phyloP scores from a whole-genome alignment of 2,329 filamentous ascomycete genomes.

The Dothideomycetes sp. region DNA sequence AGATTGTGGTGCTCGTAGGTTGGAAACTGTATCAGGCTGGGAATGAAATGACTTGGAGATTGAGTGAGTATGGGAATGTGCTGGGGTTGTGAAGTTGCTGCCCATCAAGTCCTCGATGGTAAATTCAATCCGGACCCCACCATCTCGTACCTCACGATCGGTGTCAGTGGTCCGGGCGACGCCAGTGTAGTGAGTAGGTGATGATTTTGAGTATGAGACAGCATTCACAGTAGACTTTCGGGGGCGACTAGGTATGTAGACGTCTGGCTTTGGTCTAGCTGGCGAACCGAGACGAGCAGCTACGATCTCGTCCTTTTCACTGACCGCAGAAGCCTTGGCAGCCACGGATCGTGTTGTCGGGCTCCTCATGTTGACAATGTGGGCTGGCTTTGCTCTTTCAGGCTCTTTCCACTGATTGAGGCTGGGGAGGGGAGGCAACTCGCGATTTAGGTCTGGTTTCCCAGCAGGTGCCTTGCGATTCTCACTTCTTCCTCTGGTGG shows the following conservation, averaged over 20 bases:
- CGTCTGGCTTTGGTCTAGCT: constrained; percentile 11
- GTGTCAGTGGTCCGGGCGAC: constrained; percentile 8
- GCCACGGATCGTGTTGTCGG: constrained; percentile 4
- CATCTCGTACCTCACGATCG: constrained; percentile 1
- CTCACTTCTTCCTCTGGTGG: constrained; percentile 3
- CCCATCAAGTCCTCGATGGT: constrained; percentile 4
- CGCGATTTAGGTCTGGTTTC: constrained; percentile 33
- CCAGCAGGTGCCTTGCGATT: neutral
- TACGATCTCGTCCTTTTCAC: constrained; percentile 11
- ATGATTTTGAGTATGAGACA: constrained; percentile 1
- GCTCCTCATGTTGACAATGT: constrained; percentile 11
- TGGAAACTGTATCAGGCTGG: neutral
- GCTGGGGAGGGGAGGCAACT: constrained; percentile 36
- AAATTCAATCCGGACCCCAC: neutral
- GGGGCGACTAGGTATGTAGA: constrained; percentile 11
- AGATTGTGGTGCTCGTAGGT: constrained; percentile 2
- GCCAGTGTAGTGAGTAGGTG: constrained; percentile 4
- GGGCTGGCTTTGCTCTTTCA: constrained; percentile 7
- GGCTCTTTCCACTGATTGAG: constrained; percentile 28
- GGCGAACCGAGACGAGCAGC: constrained; percentile 14
- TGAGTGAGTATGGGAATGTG: neutral
- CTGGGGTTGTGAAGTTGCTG: constrained; percentile 2
- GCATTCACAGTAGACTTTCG: constrained; percentile 3
- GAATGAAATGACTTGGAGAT: neutral
- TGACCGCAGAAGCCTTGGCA: constrained; percentile 2